Evolutionary conservation across 768 basidiomycete genomes (phyloP), one percentile per base, ranked within the genome.

Genomic region (Megacollybia marginata): DNA sequence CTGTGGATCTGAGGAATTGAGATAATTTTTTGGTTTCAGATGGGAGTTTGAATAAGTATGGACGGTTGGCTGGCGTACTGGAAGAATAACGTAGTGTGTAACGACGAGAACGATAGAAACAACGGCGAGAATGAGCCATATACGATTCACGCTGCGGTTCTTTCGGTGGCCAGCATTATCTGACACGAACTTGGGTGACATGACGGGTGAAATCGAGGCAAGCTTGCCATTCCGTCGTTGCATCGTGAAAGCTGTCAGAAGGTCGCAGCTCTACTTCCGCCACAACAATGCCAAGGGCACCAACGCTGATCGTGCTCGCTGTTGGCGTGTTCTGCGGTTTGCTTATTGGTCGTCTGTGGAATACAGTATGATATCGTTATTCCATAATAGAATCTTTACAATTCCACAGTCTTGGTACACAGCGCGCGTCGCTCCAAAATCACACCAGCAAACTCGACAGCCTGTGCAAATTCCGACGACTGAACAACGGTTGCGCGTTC

Each of bases 401-500:
- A 69, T 2, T 65, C 74, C 13, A 61, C 67, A 6, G 68, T 75
- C 9, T 54, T 70, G 23, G 23, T 28, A 28, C 6, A 28, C 23
- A 28, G 6, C 23, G 6, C 23, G 23, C 23, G 23, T 28, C 23
- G 75, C 77, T 33, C 67, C 78, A 7, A 69, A 69, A 54, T 69
- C 72, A 2, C 75, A 75, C 60, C 65, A 76, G 57, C 70, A 79
- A 49, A 75, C 76, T 45, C 78, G 77, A 31, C 80, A 85, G 50
- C 77, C 80, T 13, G 74, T 90, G 42, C 76, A 80, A 23, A 73
- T 88, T 1, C 95, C 95, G 1, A 89, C 88, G 0, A 63, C 85
- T 11, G 83, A 86, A 42, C 92, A 98, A 65, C 85, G 96, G 12
- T 74, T 74, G 23, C 85, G 93, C 19, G 82, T 98, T 11, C 78